Evolutionary conservation across 768 basidiomycete species (phyloP).

Genomic region (Mycena floridula): DNA sequence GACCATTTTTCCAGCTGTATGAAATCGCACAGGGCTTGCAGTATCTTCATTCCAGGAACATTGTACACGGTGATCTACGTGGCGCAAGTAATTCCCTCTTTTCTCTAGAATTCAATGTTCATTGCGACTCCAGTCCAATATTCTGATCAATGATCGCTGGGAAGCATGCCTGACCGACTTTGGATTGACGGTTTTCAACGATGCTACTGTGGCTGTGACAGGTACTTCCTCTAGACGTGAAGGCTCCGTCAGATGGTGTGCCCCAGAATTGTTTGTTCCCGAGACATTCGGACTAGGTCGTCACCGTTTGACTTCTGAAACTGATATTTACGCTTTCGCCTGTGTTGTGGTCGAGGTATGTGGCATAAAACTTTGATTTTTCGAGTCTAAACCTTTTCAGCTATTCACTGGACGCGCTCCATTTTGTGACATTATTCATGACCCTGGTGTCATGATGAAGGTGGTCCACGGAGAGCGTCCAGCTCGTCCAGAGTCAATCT

Average conservation of each 20-base stretch:
- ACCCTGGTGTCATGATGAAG: conserved; percentile 6
- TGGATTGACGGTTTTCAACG: conserved; percentile 10
- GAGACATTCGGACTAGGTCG: conserved; percentile 4
- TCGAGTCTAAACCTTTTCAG: neutral
- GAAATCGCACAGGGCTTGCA: conserved; percentile 5
- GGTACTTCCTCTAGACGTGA: conserved; percentile 2
- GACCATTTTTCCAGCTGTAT: conserved; percentile 1
- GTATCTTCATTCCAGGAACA: conserved; percentile 8
- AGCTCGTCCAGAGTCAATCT: conserved; percentile 6
- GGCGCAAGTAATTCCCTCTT: conserved; percentile 2
- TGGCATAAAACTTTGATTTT: neutral
- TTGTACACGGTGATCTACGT: conserved; percentile 9
- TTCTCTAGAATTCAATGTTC: too few relatives aligned
- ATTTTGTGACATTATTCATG: conserved; percentile 2
- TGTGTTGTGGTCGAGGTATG: conserved; percentile 7
- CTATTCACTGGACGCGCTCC: conserved; percentile 6
- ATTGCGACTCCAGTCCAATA: conserved; percentile 7
- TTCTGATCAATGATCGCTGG: conserved; percentile 8
- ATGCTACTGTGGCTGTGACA: conserved; percentile 6
- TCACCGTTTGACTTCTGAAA: conserved; percentile 4
- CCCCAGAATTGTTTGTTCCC: conserved; percentile 3
- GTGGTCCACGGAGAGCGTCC: conserved; percentile 6
- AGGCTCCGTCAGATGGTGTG: conserved; percentile 9
- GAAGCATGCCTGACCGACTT: conserved; percentile 12
- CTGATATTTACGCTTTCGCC: conserved; percentile 6